Evolutionary conservation across 768 basidiomycete species (phyloP).

Genomic region (Suillus variegatus): DNA sequence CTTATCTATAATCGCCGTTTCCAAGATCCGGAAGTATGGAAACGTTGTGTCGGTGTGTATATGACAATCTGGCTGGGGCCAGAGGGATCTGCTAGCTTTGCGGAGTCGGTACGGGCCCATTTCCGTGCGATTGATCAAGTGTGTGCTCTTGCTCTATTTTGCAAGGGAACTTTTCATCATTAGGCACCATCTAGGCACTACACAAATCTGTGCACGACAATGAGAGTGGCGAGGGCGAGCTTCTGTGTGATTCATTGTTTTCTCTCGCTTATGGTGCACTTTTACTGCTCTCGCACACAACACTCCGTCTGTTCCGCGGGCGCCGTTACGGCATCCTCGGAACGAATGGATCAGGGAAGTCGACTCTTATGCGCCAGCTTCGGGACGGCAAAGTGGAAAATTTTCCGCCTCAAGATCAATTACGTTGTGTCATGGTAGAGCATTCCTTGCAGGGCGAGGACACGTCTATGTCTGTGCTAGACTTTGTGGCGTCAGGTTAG

Average conservation of each 20-base stretch:
- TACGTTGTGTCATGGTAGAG: constrained; percentile 95
- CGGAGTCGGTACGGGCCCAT: constrained; percentile 66
- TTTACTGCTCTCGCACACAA: constrained; percentile 91
- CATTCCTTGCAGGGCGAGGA: constrained; percentile 96
- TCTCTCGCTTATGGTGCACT: constrained; percentile 96
- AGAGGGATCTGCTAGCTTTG: constrained; percentile 50
- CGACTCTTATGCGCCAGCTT: constrained; percentile 93
- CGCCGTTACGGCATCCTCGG: constrained; percentile 95
- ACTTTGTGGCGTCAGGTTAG: constrained; percentile 87
- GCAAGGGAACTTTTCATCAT: constrained; percentile 12
- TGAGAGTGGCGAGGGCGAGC: constrained; percentile 72
- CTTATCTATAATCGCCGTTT: constrained; percentile 65
- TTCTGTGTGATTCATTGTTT: constrained; percentile 91
- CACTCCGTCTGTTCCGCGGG: constrained; percentile 84
- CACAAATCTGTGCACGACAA: constrained; percentile 43
- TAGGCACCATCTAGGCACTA: constrained; percentile 51
- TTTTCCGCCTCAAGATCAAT: constrained; percentile 85
- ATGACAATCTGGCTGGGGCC: constrained; percentile 68
- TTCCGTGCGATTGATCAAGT: constrained; percentile 80
- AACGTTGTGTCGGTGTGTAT: constrained; percentile 71
- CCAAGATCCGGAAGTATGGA: constrained; percentile 57
- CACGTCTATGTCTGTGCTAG: constrained; percentile 74
- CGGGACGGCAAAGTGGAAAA: constrained; percentile 95
- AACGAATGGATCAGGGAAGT: constrained; percentile 95
- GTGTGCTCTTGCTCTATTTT: constrained; percentile 18